Conservation (phyloP, 2,329 filamentous ascomycete species). For the Rhynchosporium secalis region DNA sequence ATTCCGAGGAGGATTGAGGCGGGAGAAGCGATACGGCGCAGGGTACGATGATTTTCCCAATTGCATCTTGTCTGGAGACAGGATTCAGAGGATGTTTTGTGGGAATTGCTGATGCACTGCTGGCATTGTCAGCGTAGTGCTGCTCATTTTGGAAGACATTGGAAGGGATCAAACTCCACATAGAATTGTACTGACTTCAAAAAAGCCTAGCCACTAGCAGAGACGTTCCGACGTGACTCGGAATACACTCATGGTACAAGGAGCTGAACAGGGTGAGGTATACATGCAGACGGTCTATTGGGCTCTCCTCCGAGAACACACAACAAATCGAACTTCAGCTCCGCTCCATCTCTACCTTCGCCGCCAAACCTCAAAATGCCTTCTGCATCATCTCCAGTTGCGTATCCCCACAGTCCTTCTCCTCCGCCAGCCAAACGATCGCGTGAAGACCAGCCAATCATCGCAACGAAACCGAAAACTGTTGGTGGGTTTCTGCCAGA, state of each 20-base stretch:
- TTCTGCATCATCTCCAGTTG: conserved; percentile 58
- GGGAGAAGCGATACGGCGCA: conserved; percentile 52
- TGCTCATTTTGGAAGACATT: no score
- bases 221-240: conserved; percentile 51
- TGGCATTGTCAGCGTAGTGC: neutral
- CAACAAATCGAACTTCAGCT: conserved; percentile 12
- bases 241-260: conserved; percentile 40
- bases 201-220: conserved; percentile 47
- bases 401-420: conserved; percentile 39
- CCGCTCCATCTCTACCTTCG: conserved; percentile 40
- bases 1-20: conserved; percentile 44
- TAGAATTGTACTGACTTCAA: neutral
- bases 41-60: neutral
- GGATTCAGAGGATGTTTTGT: no score
- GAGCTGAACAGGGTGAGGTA: neutral
- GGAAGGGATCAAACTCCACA: no score
- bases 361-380: conserved; percentile 51
- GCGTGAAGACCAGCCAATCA: conserved; percentile 39
- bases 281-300: conserved; percentile 22
- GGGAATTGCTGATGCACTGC: no score
- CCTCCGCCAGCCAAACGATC: conserved; percentile 42
- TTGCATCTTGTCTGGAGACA: neutral
- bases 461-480: conserved; percentile 40
- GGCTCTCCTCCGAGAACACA: conserved; percentile 31
- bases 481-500: conserved; percentile 48